These are phyloP conservation scores for Nicotiana tabacum DNA, from an alignment of 257 asterid species.

Conservation along the genomic window DNA sequence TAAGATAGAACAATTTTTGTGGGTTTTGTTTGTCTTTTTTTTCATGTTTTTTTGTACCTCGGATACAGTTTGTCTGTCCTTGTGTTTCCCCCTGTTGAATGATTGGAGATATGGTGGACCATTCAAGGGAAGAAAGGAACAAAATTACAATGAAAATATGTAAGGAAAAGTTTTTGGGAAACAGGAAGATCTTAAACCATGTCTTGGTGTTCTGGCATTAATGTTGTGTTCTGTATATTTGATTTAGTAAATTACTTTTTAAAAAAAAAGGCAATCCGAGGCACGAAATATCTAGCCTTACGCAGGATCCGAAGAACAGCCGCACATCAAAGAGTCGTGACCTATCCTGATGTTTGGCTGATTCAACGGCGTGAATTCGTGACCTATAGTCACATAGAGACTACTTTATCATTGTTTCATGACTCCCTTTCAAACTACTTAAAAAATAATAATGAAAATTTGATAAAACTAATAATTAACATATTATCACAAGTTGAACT, in stretches of 20 bases:
- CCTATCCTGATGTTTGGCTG: too few relatives aligned
- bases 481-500: background rate
- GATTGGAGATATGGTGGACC: background rate
- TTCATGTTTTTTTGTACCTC: slow-evolving; percentile 9
- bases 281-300: too few relatives aligned
- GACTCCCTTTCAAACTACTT: too few relatives aligned
- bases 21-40: background rate
- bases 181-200: background rate
- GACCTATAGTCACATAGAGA: too few relatives aligned
- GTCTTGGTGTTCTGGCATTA: background rate
- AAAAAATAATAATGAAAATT: too few relatives aligned
- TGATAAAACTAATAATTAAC: too few relatives aligned
- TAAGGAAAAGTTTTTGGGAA: background rate
- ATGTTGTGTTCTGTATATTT: background rate
- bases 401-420: too few relatives aligned
- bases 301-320: too few relatives aligned
- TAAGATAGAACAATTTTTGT: background rate
- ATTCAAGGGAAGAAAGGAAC: background rate
- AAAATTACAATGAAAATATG: background rate
- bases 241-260: background rate
- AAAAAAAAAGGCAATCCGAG: too few relatives aligned
- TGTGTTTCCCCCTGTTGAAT: background rate
- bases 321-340: too few relatives aligned
- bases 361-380: too few relatives aligned
- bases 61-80: slow-evolving; percentile 14